Evolutionary conservation across 768 basidiomycete species (phyloP).

Genomic region (Agaricus bisporus): DNA sequence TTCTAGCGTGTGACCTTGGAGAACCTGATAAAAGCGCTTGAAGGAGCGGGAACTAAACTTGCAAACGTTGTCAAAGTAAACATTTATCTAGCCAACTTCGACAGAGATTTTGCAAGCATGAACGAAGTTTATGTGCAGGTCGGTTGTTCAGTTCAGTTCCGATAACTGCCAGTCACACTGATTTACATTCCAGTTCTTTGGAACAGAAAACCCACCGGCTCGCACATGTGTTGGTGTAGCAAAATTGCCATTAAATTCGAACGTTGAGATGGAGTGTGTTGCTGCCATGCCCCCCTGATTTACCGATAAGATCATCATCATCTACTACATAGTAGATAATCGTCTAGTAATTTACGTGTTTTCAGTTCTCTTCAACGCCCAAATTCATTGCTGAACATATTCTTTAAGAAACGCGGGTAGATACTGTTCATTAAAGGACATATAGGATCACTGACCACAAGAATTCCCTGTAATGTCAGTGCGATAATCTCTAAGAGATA

Average conservation of each 20-base stretch:
- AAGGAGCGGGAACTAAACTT: slow-evolving; percentile 33
- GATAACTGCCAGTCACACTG: too few relatives aligned
- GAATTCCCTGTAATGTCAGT: too few relatives aligned
- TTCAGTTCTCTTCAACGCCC: too few relatives aligned
- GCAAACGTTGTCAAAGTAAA: slow-evolving; percentile 37
- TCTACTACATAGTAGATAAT: too few relatives aligned
- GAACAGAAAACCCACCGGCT: slow-evolving; percentile 39
- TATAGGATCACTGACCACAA: too few relatives aligned
- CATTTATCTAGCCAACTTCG: slow-evolving; percentile 33
- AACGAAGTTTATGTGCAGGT: slow-evolving; percentile 35
- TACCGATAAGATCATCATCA: too few relatives aligned
- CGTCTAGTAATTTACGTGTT: too few relatives aligned
- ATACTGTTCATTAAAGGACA: too few relatives aligned
- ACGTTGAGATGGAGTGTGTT: slow-evolving; percentile 58
- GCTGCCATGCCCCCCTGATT: slow-evolving; percentile 27
- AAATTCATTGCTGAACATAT: too few relatives aligned
- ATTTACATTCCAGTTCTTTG: slow-evolving; percentile 36
- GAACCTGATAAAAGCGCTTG: slow-evolving; percentile 31
- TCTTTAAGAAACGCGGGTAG: too few relatives aligned
- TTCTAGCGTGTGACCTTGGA: slow-evolving; percentile 30
- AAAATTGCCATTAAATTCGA: slow-evolving; percentile 43
- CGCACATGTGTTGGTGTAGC: slow-evolving; percentile 58
- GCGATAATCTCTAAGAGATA: too few relatives aligned
- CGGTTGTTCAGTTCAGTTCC: neutral
- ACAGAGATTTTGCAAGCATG: slow-evolving; percentile 29